A percentile compares a stretch with the other conserved stretches of the same genome.
Conservation (phyloP, 441 rosid species). For the Euphorbia corollata region DNA sequence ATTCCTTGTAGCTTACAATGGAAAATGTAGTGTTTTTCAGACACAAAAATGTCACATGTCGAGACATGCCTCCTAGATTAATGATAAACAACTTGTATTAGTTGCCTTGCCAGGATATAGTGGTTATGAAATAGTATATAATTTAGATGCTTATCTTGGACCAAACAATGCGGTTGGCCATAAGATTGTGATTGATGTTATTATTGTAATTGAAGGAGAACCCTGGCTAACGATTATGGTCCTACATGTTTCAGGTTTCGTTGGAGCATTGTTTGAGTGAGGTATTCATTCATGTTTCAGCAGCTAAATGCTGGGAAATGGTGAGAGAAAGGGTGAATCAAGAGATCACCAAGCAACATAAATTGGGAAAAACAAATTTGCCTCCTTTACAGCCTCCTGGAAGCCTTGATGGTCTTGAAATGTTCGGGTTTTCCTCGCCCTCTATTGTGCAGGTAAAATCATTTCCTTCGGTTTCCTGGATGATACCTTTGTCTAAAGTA, state of each 20-base stretch:
- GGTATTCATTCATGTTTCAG: constrained; percentile 78
- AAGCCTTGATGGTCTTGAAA: constrained; percentile 92
- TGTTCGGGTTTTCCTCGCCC: constrained; percentile 96
- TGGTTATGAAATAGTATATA: too few relatives aligned
- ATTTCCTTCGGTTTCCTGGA: background rate
- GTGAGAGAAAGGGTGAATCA: constrained; percentile 89
- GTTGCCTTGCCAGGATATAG: too few relatives aligned
- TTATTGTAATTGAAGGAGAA: too few relatives aligned
- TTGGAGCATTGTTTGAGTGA: constrained; percentile 71
- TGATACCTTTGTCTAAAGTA: background rate
- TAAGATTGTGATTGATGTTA: too few relatives aligned
- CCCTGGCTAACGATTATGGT: constrained; percentile 5
- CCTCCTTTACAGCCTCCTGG: constrained; percentile 96
- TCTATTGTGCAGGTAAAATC: constrained; percentile 79
- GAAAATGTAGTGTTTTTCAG: too few relatives aligned
- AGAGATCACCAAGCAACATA: constrained; percentile 84
- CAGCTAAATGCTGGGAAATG: constrained; percentile 96
- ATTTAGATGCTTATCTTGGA: too few relatives aligned
- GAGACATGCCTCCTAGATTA: too few relatives aligned
- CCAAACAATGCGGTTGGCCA: too few relatives aligned
- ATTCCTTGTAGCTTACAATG: too few relatives aligned
- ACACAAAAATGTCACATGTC: too few relatives aligned
- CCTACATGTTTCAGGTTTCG: constrained; percentile 56
- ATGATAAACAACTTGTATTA: too few relatives aligned
- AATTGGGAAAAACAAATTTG: constrained; percentile 63